Conservation (phyloP, 768 basidiomycete species). For the Mycena olivaceomarginata region DNA sequence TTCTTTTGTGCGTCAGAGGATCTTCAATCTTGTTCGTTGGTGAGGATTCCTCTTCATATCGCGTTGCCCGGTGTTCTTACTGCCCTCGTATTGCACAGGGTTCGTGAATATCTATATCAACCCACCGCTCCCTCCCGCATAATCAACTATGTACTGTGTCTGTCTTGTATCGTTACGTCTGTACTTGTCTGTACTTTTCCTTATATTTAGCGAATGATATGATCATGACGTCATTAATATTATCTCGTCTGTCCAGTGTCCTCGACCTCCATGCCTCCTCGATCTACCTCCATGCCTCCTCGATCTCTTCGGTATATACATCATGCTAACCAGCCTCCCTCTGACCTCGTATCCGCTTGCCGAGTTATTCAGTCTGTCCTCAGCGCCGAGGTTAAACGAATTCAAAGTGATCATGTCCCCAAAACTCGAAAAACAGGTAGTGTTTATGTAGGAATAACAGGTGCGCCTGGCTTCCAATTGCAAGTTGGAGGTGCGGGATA, state of each 20-base stretch:
- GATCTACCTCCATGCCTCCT: not conserved
- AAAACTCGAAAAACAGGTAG: slow-evolving; percentile 46
- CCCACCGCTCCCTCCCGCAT: slow-evolving; percentile 33
- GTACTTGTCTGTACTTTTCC: not conserved
- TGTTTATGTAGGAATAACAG: slow-evolving; percentile 53
- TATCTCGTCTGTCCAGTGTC: not conserved
- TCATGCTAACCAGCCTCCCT: slow-evolving; percentile 21
- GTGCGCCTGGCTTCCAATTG: slow-evolving; percentile 31
- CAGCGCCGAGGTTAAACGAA: slow-evolving; percentile 45
- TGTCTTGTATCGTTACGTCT: not conserved
- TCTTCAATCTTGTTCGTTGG: slow-evolving; percentile 16
- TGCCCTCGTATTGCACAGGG: not conserved
- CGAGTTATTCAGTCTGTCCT: slow-evolving; percentile 51
- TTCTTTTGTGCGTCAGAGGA: slow-evolving; percentile 15
- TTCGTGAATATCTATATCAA: slow-evolving; percentile 32
- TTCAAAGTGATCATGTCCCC: slow-evolving; percentile 45
- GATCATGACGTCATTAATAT: not conserved
- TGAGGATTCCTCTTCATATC: not conserved
- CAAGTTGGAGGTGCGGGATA: not conserved
- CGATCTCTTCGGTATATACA: slow-evolving; percentile 30
- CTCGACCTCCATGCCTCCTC: not conserved
- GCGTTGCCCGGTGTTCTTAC: not conserved
- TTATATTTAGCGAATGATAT: not conserved
- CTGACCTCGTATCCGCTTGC: slow-evolving; percentile 34
- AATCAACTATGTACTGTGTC: not conserved